Evolutionary conservation across 176 grass and related monocot species (phyloP).

Genomic region (Oryza brachyantha): DNA sequence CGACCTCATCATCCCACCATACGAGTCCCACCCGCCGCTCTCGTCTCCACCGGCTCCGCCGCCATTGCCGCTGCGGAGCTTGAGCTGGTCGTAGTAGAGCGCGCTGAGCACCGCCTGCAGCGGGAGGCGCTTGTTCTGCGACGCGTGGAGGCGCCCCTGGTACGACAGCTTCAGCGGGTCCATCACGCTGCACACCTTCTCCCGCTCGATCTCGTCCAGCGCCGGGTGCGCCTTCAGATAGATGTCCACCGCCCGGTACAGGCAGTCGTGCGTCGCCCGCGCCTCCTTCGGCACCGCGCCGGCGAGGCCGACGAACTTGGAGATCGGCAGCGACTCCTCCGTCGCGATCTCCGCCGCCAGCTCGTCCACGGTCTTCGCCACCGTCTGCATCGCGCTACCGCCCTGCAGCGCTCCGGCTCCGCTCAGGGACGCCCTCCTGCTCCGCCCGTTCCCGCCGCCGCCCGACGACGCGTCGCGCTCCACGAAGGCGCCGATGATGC

Average conservation of each 20-base stretch:
- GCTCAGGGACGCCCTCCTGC: slow-evolving; percentile 24
- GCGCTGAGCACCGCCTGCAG: slow-evolving; percentile 68
- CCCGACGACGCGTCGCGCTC: slow-evolving; percentile 18
- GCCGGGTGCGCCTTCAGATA: slow-evolving; percentile 73
- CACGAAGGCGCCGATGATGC: slow-evolving; percentile 57
- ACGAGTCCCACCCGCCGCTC: not conserved
- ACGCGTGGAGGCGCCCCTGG: slow-evolving; percentile 70
- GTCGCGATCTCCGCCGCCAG: slow-evolving; percentile 75
- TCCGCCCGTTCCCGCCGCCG: slow-evolving; percentile 16
- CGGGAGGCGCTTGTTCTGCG: slow-evolving; percentile 85
- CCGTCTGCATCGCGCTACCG: slow-evolving; percentile 55
- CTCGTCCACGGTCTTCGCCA: slow-evolving; percentile 55
- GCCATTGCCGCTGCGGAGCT: slow-evolving; percentile 34
- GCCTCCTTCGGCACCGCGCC: slow-evolving; percentile 66
- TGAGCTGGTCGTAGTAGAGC: slow-evolving; percentile 86
- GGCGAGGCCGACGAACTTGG: slow-evolving; percentile 61
- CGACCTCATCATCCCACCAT: not conserved
- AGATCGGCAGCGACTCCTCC: slow-evolving; percentile 52
- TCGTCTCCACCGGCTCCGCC: slow-evolving; percentile 33
- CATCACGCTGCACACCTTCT: slow-evolving; percentile 90
- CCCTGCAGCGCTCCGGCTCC: slow-evolving; percentile 17
- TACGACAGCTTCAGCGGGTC: slow-evolving; percentile 71
- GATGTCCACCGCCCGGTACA: slow-evolving; percentile 64
- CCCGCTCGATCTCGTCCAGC: slow-evolving; percentile 76
- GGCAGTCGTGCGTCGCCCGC: slow-evolving; percentile 46